Percentiles rank a stretch among this genome's conserved stretches.
Evolutionary conservation across 768 basidiomycete species (phyloP).

Genomic region (Gymnopilus dilepis): DNA sequence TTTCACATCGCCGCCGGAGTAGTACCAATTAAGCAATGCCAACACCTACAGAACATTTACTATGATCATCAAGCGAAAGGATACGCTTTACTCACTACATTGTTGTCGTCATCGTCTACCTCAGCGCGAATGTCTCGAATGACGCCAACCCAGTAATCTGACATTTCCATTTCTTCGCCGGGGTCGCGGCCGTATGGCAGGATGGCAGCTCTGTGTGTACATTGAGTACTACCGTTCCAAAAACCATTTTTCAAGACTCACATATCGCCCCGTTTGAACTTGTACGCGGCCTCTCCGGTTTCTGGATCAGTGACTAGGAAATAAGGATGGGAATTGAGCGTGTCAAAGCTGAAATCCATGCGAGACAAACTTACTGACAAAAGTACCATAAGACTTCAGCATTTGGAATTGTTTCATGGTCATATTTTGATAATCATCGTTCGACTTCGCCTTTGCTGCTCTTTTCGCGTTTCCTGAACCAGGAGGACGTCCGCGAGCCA

Average conservation of each 20-base stretch:
- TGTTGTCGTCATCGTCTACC: constrained; percentile 30
- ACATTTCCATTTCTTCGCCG: constrained; percentile 30
- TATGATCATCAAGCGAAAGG: background rate
- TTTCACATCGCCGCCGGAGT: constrained; percentile 52
- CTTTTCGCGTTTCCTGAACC: background rate
- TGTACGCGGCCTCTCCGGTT: background rate
- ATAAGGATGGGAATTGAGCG: background rate
- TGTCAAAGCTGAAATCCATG: no score
- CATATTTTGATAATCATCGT: background rate
- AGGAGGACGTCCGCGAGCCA: constrained; percentile 8
- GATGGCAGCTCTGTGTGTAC: constrained; percentile 43
- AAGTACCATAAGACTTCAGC: constrained; percentile 25
- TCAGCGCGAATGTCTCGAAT: constrained; percentile 51
- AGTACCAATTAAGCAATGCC: constrained; percentile 61
- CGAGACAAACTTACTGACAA: constrained; percentile 23
- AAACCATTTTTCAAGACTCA: background rate
- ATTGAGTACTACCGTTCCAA: background rate
- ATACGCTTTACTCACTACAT: constrained; percentile 30
- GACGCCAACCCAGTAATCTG: constrained; percentile 57
- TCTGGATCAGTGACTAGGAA: constrained; percentile 11
- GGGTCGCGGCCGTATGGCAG: constrained; percentile 40
- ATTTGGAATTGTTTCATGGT: constrained; percentile 1
- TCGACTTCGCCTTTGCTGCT: background rate
- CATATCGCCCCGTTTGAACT: constrained; percentile 11
- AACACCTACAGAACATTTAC: constrained; percentile 47